phyloP scores from a whole-genome alignment of 305 asterid genomes.

The Caryopteris hybrid region DNA sequence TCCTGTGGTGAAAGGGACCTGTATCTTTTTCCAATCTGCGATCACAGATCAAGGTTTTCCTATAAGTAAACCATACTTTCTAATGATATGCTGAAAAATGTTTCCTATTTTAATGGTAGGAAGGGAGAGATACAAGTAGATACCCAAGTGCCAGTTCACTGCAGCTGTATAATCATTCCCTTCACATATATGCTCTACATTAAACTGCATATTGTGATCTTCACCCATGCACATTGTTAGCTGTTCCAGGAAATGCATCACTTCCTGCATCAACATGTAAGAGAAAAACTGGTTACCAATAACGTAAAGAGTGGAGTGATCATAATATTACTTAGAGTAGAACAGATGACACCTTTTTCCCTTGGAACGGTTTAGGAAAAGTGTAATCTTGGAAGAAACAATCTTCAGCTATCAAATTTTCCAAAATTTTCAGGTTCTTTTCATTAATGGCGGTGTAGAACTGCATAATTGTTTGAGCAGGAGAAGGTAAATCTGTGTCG shows the following conservation, averaged over 20 bases:
- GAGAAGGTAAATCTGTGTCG: slow-evolving; percentile 24
- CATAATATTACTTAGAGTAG: background rate
- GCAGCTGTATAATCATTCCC: slow-evolving; percentile 44
- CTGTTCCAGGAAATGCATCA: slow-evolving; percentile 48
- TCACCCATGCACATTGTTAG: slow-evolving; percentile 52
- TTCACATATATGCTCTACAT: slow-evolving; percentile 45
- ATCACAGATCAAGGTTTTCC: slow-evolving; percentile 1
- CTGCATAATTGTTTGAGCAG: slow-evolving; percentile 40
- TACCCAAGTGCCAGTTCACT: slow-evolving; percentile 79
- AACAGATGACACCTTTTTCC: slow-evolving; percentile 44
- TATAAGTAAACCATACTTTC: background rate
- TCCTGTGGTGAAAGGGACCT: slow-evolving; percentile 70
- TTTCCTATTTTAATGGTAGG: background rate
- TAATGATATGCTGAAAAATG: background rate
- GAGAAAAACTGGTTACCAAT: background rate
- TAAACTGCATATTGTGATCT: slow-evolving; percentile 52
- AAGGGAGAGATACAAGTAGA: background rate
- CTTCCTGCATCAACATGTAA: slow-evolving; percentile 39
- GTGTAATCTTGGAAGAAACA: slow-evolving; percentile 59
- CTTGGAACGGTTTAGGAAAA: slow-evolving; percentile 50
- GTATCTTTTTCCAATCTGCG: slow-evolving; percentile 70
- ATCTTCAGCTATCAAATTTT: slow-evolving; percentile 41
- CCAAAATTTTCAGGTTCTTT: slow-evolving; percentile 42
- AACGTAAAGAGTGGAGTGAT: background rate
- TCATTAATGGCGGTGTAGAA: slow-evolving; percentile 53